Evolutionary conservation across 805 yeast genomes (phyloP).

Genomic region (Lachancea mirantina): DNA sequence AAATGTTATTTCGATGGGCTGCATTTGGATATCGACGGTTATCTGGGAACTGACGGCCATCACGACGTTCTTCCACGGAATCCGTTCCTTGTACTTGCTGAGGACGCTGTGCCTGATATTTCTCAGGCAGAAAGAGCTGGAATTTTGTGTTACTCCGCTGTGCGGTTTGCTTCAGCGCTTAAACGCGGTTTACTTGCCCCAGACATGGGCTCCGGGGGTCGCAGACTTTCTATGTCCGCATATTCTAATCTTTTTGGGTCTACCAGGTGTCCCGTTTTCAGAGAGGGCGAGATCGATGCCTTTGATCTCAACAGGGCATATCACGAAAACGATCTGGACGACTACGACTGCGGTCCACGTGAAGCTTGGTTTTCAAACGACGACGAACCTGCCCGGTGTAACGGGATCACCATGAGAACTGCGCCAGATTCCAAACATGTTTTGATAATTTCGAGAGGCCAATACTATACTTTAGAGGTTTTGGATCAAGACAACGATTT

Average conservation of each 20-base stretch:
- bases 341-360: slow-evolving; percentile 15
- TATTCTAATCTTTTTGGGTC: slow-evolving; percentile 64
- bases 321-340: slow-evolving; percentile 38
- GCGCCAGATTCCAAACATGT: slow-evolving; percentile 63
- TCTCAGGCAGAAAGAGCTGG: slow-evolving; percentile 65
- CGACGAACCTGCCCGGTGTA: slow-evolving; percentile 16
- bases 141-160: slow-evolving; percentile 54
- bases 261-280: slow-evolving; percentile 45
- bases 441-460: slow-evolving; percentile 70
- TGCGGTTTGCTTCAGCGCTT: slow-evolving; percentile 57
- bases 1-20: slow-evolving; percentile 49
- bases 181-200: slow-evolving; percentile 47
- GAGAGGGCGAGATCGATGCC: slow-evolving; percentile 23
- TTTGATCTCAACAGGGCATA: slow-evolving; percentile 38
- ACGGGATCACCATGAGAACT: slow-evolving; percentile 69
- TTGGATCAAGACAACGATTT: slow-evolving; percentile 60
- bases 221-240: slow-evolving; percentile 60
- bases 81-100: slow-evolving; percentile 67
- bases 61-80: slow-evolving; percentile 70
- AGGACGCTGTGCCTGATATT: slow-evolving; percentile 61
- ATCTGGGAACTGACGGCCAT: slow-evolving; percentile 46
- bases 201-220: slow-evolving; percentile 48
- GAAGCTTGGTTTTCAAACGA: slow-evolving; percentile 21
- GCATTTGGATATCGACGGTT: slow-evolving; percentile 36
- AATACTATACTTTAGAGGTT: slow-evolving; percentile 83